Evolutionary conservation across 106 monocot species (phyloP).

Genomic region (Amphibolis antarctica): DNA sequence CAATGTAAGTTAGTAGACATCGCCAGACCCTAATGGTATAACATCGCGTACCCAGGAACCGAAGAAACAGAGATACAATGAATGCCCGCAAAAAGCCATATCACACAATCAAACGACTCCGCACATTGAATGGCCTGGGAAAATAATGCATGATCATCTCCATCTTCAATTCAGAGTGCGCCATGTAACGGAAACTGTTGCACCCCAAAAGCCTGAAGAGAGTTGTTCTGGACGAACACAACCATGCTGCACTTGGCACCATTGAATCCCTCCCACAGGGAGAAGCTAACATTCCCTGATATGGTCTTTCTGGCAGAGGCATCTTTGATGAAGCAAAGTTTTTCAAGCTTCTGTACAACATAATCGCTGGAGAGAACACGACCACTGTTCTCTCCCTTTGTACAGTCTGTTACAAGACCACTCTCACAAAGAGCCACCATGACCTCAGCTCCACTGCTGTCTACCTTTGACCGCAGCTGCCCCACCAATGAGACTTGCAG

Average conservation of each 20-base stretch:
- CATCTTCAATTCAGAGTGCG: constrained; percentile 19
- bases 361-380: constrained; percentile 51
- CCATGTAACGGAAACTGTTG: constrained; percentile 41
- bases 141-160: background rate
- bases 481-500: constrained; percentile 56
- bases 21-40: background rate
- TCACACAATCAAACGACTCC: background rate
- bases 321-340: constrained; percentile 46
- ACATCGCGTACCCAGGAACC: no score
- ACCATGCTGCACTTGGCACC: constrained; percentile 44
- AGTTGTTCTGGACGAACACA: constrained; percentile 54
- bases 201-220: constrained; percentile 37
- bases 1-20: no score
- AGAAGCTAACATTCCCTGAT: constrained; percentile 46
- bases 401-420: constrained; percentile 55
- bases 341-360: constrained; percentile 62
- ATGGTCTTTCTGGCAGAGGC: constrained; percentile 50
- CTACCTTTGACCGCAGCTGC: constrained; percentile 39
- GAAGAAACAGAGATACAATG: no score
- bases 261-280: constrained; percentile 65
- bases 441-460: constrained; percentile 42
- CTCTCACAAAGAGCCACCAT: constrained; percentile 63
- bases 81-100: no score
- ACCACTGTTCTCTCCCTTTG: constrained; percentile 64
- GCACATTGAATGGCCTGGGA: background rate